A percentile compares a stretch with the other conserved stretches of the same genome.
Conservation (phyloP, 208 protist species). For the Naegleria gruberi region DNA sequence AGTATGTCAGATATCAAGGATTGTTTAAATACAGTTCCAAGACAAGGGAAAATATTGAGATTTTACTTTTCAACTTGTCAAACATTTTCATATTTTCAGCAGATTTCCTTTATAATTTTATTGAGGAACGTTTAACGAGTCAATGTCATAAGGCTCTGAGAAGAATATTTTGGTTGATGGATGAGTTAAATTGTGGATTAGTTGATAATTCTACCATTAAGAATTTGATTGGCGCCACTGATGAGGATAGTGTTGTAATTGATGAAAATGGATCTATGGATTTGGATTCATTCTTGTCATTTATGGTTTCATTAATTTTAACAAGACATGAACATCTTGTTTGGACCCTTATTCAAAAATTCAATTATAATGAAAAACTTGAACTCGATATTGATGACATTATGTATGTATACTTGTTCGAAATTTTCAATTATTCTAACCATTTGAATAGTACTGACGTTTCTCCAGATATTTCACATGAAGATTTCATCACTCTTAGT, state of each 20-base stretch:
- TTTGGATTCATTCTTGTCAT: neutral
- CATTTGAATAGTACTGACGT: neutral
- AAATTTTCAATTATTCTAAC: neutral
- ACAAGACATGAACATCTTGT: neutral
- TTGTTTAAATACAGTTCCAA: neutral
- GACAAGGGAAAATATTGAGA: neutral
- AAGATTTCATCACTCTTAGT: neutral
- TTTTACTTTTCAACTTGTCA: neutral
- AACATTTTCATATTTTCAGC: neutral
- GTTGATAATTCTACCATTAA: neutral
- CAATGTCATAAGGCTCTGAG: neutral
- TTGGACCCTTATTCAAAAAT: neutral
- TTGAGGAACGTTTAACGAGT: neutral
- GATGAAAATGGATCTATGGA: neutral
- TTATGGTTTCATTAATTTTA: neutral
- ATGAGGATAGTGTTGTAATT: neutral
- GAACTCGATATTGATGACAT: neutral
- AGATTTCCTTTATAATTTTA: neutral
- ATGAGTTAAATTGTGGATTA: neutral
- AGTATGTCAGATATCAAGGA: neutral
- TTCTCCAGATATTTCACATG: neutral
- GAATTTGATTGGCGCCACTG: neutral
- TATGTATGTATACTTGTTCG: neutral
- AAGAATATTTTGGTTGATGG: slow-evolving; percentile 14
- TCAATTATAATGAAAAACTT: neutral